These are phyloP conservation scores for Ormosia semicastrata DNA, from an alignment of 306 rosid genomes.

Conservation along the genomic window DNA sequence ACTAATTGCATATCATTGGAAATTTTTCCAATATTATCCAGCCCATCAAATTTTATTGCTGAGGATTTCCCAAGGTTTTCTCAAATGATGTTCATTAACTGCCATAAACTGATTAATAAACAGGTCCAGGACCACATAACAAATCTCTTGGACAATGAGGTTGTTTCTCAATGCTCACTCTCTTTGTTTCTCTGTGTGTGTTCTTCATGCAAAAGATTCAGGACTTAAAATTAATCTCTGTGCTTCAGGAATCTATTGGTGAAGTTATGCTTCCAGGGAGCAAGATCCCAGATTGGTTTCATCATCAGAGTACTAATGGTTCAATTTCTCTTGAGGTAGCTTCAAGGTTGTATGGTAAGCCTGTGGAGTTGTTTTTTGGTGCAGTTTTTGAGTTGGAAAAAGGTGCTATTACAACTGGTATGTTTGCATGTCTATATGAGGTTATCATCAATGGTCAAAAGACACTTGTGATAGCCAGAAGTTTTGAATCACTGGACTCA, in stretches of 20 bases:
- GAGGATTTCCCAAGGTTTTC: neutral
- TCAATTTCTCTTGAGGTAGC: constrained; percentile 10
- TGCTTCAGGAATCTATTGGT: neutral
- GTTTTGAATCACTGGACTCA: neutral
- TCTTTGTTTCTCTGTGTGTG: neutral
- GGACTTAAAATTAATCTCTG: neutral
- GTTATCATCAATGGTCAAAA: neutral
- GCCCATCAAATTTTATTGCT: neutral
- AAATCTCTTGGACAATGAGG: neutral
- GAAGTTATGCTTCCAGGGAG: neutral
- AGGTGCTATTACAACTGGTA: neutral
- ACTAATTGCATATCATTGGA: constrained; percentile 3
- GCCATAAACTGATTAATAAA: neutral
- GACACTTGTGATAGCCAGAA: neutral
- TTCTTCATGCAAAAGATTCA: neutral
- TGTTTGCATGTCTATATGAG: neutral
- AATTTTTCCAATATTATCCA: neutral
- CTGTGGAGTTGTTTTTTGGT: neutral
- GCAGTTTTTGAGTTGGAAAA: neutral
- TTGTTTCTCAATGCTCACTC: neutral
- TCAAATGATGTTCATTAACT: neutral
- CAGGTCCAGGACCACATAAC: neutral
- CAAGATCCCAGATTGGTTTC: constrained; percentile 18
- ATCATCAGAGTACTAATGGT: neutral
- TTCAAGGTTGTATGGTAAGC: constrained; percentile 10